phyloP scores from a whole-genome alignment of 768 basidiomycete genomes.

The Agaricus subrufescens region DNA sequence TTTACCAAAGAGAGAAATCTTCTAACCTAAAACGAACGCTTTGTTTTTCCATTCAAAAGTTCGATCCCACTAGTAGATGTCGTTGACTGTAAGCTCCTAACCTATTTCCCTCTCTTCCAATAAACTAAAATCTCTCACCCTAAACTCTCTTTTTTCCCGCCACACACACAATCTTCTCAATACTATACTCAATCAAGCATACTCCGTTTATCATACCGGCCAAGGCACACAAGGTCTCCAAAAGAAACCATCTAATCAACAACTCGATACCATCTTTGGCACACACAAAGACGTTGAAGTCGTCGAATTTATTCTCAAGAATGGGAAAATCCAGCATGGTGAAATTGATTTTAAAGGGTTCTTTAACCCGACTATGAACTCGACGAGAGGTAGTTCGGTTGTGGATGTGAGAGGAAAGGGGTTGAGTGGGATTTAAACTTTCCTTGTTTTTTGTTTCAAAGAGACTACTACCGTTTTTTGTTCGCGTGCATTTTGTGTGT shows the following conservation, averaged over 20 bases:
- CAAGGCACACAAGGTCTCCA: conserved; percentile 80
- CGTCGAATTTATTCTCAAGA: conserved; percentile 51
- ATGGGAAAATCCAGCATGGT: conserved; percentile 53
- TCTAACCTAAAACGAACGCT: conserved; percentile 6
- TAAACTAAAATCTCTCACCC: too few relatives aligned
- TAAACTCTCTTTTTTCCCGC: not conserved
- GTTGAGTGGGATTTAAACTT: conserved; percentile 8
- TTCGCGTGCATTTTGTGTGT: too few relatives aligned
- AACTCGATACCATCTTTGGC: conserved; percentile 71
- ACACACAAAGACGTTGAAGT: conserved; percentile 64
- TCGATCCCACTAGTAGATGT: conserved; percentile 69
- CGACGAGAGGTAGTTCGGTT: conserved; percentile 24
- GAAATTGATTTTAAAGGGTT: conserved; percentile 23
- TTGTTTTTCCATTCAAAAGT: conserved; percentile 25
- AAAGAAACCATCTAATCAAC: conserved; percentile 73
- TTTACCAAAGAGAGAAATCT: conserved; percentile 4
- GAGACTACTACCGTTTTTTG: too few relatives aligned
- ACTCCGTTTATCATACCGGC: conserved; percentile 60
- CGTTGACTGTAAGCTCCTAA: conserved; percentile 63
- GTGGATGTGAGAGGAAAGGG: conserved; percentile 38
- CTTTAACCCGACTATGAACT: conserved; percentile 14
- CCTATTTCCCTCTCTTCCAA: not conserved
- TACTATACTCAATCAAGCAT: conserved; percentile 39
- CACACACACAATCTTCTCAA: not conserved
- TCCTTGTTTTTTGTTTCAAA: not conserved